Percentiles rank a stretch among this genome's conserved stretches.
These are phyloP conservation scores for Sphagnum tenellum DNA, from an alignment of 225 moss, liverwort and hornwort genomes.

Conservation along the genomic window DNA sequence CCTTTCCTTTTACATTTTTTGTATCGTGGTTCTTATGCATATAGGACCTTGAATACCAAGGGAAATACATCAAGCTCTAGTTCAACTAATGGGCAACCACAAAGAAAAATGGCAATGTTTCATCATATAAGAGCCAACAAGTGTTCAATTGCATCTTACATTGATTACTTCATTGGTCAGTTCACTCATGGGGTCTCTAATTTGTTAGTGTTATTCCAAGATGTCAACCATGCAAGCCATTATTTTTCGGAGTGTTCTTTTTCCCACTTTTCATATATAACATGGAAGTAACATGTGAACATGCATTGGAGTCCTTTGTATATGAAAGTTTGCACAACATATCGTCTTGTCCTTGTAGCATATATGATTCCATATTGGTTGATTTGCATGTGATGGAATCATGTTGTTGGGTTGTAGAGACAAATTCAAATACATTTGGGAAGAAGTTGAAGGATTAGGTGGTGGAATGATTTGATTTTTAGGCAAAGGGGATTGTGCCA, in stretches of 20 bases:
- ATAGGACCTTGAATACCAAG: constrained; percentile 91
- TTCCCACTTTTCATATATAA: no score
- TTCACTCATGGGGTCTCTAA: no score
- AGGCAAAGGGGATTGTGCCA: constrained; percentile 89
- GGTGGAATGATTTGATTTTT: constrained; percentile 86
- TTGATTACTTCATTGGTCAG: constrained; percentile 88
- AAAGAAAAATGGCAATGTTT: constrained; percentile 84
- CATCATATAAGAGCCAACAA: constrained; percentile 90
- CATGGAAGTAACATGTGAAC: no score
- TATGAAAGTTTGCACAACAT: no score
- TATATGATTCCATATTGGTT: no score
- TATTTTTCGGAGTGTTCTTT: no score
- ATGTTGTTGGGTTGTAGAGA: constrained; percentile 26
- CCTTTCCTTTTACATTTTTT: no score
- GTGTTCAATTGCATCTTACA: constrained; percentile 92
- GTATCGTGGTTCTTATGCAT: neutral
- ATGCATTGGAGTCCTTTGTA: no score
- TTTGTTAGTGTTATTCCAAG: no score
- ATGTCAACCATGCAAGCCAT: no score
- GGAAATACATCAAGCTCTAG: constrained; percentile 91
- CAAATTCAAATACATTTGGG: constrained; percentile 59
- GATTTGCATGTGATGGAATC: no score
- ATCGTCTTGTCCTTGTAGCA: no score
- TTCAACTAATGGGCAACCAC: constrained; percentile 72
- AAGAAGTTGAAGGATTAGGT: constrained; percentile 93